Conservation (phyloP, 306 rosid species). For the Trichosanthes truncata region DNA sequence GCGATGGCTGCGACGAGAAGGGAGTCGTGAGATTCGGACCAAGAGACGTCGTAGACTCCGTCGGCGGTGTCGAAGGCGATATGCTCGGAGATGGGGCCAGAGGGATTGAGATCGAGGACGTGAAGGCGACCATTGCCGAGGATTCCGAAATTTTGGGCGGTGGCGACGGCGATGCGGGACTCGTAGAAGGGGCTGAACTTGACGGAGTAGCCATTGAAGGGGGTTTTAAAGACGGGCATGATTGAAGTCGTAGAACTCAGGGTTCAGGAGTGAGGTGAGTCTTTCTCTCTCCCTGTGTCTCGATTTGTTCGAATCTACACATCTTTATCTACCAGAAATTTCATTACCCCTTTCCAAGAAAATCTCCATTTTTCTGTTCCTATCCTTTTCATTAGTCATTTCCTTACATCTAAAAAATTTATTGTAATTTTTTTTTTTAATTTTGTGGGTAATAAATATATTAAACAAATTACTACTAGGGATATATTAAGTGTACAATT, state of each 20-base stretch:
- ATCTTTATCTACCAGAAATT: background rate
- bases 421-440: no score
- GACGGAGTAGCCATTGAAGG: conserved; percentile 92
- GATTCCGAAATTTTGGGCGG: conserved; percentile 92
- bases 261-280: background rate
- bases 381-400: no score
- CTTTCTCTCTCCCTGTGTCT: background rate
- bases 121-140: conserved; percentile 93
- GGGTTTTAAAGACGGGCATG: conserved; percentile 88
- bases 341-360: background rate
- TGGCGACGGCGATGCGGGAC: conserved; percentile 85
- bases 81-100: conserved; percentile 36
- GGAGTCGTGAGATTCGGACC: conserved; percentile 95
- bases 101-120: conserved; percentile 54
- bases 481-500: no score
- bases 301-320: background rate
- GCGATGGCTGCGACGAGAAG: conserved; percentile 79
- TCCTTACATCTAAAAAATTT: no score
- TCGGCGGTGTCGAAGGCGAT: conserved; percentile 81
- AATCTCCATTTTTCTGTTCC: background rate
- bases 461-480: no score
- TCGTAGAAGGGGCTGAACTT: conserved; percentile 96
- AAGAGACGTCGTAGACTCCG: conserved; percentile 73
- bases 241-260: background rate
- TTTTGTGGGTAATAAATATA: no score